phyloP scores from a whole-genome alignment of 1,139 yeast genomes.

The Saccharomyces hybrid region DNA sequence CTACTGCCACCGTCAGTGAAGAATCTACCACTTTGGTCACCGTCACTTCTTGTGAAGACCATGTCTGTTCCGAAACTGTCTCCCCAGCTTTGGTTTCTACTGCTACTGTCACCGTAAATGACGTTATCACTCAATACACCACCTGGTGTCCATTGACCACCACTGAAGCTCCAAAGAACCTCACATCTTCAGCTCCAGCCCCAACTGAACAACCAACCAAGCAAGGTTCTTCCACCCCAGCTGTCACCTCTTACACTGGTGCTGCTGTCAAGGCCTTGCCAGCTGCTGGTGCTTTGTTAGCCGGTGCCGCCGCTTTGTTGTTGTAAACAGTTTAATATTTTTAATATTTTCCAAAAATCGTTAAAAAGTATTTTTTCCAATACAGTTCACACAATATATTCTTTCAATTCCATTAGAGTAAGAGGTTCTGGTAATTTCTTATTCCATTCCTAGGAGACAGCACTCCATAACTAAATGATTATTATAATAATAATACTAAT shows the following conservation, averaged over 20 bases:
- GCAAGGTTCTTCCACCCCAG: constrained; percentile 5
- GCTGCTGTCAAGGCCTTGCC: constrained; percentile 33
- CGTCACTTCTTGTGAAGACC: constrained; percentile 41
- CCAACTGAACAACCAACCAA: constrained; percentile 5
- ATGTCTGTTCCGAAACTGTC: constrained; percentile 30
- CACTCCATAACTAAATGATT: not conserved
- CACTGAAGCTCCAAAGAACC: constrained; percentile 10
- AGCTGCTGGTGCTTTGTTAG: constrained; percentile 35
- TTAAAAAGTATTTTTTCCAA: not conserved
- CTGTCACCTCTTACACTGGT: constrained; percentile 26
- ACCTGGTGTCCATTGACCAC: constrained; percentile 32
- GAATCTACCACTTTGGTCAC: constrained; percentile 39
- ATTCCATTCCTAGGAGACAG: not conserved
- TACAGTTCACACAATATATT: not conserved
- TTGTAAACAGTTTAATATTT: constrained; percentile 21
- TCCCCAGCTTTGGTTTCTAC: constrained; percentile 33
- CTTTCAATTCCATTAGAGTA: not conserved
- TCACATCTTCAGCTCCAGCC: constrained; percentile 5
- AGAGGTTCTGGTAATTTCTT: constrained; percentile 1
- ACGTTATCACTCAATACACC: constrained; percentile 30
- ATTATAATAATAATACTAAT: not conserved
- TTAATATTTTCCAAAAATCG: not conserved
- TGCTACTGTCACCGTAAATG: constrained; percentile 31
- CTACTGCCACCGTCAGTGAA: constrained; percentile 33
- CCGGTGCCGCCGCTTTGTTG: constrained; percentile 36